Base-by-base conservation (phyloP, 2,329 filamentous ascomycete species). In the Fusarium stilboides region DNA sequence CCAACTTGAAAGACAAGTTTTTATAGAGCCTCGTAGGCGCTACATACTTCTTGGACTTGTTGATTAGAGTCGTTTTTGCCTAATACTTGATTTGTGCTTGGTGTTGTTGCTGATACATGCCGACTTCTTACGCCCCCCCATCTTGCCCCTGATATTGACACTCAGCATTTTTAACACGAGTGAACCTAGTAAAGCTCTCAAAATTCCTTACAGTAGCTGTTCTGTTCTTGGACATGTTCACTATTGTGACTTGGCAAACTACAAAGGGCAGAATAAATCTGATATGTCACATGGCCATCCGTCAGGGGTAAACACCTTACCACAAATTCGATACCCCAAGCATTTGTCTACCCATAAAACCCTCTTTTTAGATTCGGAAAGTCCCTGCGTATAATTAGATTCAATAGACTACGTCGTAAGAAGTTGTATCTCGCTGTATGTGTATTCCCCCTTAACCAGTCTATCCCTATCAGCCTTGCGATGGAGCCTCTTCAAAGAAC, bases 201-300 rank as follows among this genome's bases (percentile, higher is more conserved):
- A 3, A 5, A 5, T 6, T 3, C 19, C 5, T 13, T 6, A 2
- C 3, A 2, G 20, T 13, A 34, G 24, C 42, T 65, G 19, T 47
- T 47, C 19, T 43, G 7, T 17, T 10, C 2, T 7, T 26, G 15
- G 9, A 22, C 3, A n/a, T 20, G n/a, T 8, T n/a, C 3, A 17
- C 6, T 3, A 15, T 42, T 4, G 15, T 28, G 10, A 5, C 8
- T 10, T 24, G 8, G 2, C 15, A 28, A 36, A 45, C 53, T n/a
- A 47, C 17, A 33, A 26, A 20, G 31, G 7, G 34, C 9, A 24
- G 15, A 15, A 5, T 6, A 9, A 59, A 65, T 58, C 22, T 53
- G 53, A 53, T 65, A 53, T 34, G 22, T 65, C 33, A 60, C 53
- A 53, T 28, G 42, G 42, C 17, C 10, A 14, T 36, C 12, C 7